Conservation (phyloP, 2,329 filamentous ascomycete genomes). For the Cladosporium phlei region DNA sequence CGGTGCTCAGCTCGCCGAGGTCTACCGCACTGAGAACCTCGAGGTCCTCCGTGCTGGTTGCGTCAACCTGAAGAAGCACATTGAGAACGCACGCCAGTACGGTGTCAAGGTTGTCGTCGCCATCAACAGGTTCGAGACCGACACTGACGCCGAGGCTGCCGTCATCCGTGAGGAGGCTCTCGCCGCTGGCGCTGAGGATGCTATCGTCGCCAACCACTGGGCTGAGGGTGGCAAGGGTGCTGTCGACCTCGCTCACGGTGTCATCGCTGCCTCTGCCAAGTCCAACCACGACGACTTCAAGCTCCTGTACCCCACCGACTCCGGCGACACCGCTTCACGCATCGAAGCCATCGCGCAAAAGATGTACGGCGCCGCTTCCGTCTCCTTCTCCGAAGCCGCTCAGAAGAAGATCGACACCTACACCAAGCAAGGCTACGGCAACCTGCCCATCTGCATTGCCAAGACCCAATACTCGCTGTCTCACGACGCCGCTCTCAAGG, state of each 20-base stretch:
- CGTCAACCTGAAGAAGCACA: constrained; percentile 92
- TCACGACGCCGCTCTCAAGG: constrained; percentile 90
- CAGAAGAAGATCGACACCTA: constrained; percentile 97
- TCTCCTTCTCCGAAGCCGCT: constrained; percentile 90
- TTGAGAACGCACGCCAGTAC: constrained; percentile 80
- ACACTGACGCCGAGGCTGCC: constrained; percentile 86
- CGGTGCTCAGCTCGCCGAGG: constrained; percentile 75
- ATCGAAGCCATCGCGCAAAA: constrained; percentile 85
- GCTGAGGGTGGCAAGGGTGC: constrained; percentile 90
- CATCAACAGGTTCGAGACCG: constrained; percentile 93
- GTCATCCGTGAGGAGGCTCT: constrained; percentile 88
- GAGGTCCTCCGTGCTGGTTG: constrained; percentile 86
- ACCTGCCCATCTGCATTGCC: constrained; percentile 91
- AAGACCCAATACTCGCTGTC: constrained; percentile 98
- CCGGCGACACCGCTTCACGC: constrained; percentile 72
- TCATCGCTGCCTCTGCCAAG: constrained; percentile 77
- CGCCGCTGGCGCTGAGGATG: constrained; percentile 87
- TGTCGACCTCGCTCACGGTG: constrained; percentile 78
- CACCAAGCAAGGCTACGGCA: constrained; percentile 82
- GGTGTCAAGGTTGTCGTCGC: constrained; percentile 93
- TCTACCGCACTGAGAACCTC: constrained; percentile 90
- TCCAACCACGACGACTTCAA: constrained; percentile 72
- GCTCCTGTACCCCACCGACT: constrained; percentile 74
- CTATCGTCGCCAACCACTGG: constrained; percentile 93
- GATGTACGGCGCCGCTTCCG: constrained; percentile 88